phyloP scores from a whole-genome alignment of 2,329 filamentous ascomycete genomes.

The Paraphoma sp. region DNA sequence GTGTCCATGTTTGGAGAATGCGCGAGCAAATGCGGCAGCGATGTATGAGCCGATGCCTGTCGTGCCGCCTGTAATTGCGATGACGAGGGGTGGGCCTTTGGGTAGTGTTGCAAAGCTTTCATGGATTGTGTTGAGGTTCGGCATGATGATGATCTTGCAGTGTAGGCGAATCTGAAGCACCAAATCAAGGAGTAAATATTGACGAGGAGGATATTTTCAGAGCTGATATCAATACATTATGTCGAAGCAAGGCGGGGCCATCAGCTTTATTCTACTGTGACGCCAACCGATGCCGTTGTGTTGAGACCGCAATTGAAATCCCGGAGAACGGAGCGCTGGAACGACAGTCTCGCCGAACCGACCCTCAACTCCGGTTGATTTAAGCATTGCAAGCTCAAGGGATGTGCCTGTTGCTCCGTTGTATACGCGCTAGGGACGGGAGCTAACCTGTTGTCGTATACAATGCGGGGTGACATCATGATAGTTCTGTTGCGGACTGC shows the following conservation, averaged over 20 bases:
- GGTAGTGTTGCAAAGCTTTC: constrained; percentile 20
- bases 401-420: not conserved
- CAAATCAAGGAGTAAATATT: not conserved
- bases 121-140: constrained; percentile 19
- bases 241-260: no score
- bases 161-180: not conserved
- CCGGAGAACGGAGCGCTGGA: not conserved
- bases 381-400: not conserved
- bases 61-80: constrained; percentile 29
- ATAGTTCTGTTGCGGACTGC: not conserved
- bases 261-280: no score
- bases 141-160: constrained; percentile 12
- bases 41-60: constrained; percentile 36
- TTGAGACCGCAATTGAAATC: not conserved
- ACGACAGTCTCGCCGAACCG: not conserved
- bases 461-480: not conserved
- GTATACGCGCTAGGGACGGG: not conserved
- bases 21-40: constrained; percentile 20
- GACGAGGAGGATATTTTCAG: not conserved
- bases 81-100: constrained; percentile 25
- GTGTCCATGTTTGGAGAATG: constrained; percentile 20
- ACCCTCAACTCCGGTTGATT: not conserved
- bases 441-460: not conserved
- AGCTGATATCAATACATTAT: not conserved
- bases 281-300: no score